Conservation (phyloP, 768 basidiomycete species). For the Clitopilus hobsonii region DNA sequence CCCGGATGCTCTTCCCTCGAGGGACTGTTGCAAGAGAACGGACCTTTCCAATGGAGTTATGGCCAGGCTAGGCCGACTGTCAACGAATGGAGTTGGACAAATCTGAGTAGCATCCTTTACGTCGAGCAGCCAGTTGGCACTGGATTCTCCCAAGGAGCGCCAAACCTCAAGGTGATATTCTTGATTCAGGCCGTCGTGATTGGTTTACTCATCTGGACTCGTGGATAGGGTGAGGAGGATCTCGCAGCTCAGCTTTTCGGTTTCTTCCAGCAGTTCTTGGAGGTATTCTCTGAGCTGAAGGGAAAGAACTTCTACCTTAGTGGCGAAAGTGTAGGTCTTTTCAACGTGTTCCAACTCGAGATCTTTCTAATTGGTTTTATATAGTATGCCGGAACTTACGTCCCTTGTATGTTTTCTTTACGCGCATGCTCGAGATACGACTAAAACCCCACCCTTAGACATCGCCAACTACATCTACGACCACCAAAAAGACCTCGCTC, state of each 20-base stretch:
- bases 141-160: constrained; percentile 68
- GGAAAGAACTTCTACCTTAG: constrained; percentile 65
- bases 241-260: constrained; percentile 45
- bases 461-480: constrained; percentile 73
- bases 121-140: constrained; percentile 81
- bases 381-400: constrained; percentile 64
- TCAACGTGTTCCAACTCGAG: not conserved
- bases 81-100: constrained; percentile 76
- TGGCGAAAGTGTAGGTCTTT: constrained; percentile 68
- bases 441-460: constrained; percentile 37
- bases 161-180: constrained; percentile 47
- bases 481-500: constrained; percentile 44
- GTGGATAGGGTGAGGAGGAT: constrained; percentile 40
- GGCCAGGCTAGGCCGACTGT: constrained; percentile 61
- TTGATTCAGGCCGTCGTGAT: not conserved
- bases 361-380: constrained; percentile 1
- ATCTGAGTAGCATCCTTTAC: constrained; percentile 68
- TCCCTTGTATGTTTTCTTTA: constrained; percentile 47
- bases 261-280: constrained; percentile 72
- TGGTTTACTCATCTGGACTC: not conserved
- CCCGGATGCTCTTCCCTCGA: constrained; percentile 75
- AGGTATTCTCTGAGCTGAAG: constrained; percentile 70
- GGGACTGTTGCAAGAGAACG: constrained; percentile 71
- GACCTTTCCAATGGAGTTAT: constrained; percentile 66
- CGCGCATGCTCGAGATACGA: not conserved